Evolutionary conservation across 202 grass and related monocot genomes (phyloP).

Genomic region (Setaria viridis): DNA sequence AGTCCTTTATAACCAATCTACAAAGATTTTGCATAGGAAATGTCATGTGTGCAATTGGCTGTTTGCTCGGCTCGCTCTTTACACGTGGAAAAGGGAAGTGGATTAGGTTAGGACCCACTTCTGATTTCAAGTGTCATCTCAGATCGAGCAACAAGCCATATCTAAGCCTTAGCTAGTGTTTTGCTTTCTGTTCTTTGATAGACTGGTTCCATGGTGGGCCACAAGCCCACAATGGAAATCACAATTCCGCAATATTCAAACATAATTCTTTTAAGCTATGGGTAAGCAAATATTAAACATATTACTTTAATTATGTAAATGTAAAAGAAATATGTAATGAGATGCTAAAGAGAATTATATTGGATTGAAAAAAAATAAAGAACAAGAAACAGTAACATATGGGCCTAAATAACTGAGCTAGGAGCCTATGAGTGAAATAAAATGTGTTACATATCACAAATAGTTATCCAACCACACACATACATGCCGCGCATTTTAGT

Average conservation of each 20-base stretch:
- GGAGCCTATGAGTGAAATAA: no score
- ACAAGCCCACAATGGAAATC: background rate
- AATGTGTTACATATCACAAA: no score
- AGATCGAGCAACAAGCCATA: background rate
- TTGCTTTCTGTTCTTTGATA: background rate
- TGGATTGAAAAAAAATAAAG: no score
- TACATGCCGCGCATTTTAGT: no score
- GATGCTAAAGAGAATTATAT: no score
- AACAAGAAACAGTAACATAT: no score
- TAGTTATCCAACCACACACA: no score
- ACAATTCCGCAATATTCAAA: background rate
- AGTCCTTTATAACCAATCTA: background rate
- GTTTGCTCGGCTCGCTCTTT: background rate
- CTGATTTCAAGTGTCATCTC: background rate
- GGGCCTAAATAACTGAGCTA: no score
- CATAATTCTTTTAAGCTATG: background rate
- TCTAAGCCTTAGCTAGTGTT: background rate
- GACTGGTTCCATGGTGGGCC: background rate
- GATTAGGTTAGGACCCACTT: background rate
- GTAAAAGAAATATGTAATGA: no score
- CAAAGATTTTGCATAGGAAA: background rate
- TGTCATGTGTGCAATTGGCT: background rate
- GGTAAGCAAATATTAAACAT: background rate
- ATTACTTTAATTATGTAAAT: background rate
- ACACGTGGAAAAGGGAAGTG: conserved; percentile 5